These are phyloP conservation scores for Plasmodium blacklocki DNA, from an alignment of 169 alveolate species.

Conservation along the genomic window DNA sequence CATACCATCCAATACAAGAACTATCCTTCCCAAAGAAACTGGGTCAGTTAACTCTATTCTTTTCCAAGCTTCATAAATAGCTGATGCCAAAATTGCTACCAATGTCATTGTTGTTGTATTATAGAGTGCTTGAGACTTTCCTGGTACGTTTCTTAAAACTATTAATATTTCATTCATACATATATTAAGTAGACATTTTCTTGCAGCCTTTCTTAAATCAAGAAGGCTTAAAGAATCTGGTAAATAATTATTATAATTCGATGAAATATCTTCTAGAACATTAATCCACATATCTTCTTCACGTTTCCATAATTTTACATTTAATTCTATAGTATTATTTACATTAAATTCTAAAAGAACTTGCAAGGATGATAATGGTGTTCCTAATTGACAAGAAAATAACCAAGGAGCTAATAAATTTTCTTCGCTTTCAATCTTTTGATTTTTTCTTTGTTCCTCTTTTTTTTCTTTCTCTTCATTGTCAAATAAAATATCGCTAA, in stretches of 20 bases:
- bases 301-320: slow-evolving; percentile 90
- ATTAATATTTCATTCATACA: slow-evolving; percentile 85
- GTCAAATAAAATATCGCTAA: slow-evolving; percentile 17
- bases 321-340: slow-evolving; percentile 88
- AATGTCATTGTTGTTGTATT: slow-evolving; percentile 88
- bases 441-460: slow-evolving; percentile 24
- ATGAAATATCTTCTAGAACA: slow-evolving; percentile 87
- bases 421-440: slow-evolving; percentile 81
- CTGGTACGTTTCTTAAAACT: slow-evolving; percentile 90
- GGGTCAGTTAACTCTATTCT: slow-evolving; percentile 88
- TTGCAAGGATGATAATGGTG: slow-evolving; percentile 92
- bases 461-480: slow-evolving; percentile 24
- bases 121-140: slow-evolving; percentile 89
- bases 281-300: slow-evolving; percentile 92
- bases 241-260: slow-evolving; percentile 65
- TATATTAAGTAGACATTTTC: slow-evolving; percentile 86
- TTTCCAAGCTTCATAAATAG: slow-evolving; percentile 91
- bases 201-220: slow-evolving; percentile 77
- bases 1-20: slow-evolving; percentile 87
- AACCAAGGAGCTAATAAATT: slow-evolving; percentile 92
- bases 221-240: slow-evolving; percentile 43
- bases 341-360: slow-evolving; percentile 90
- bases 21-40: slow-evolving; percentile 87
- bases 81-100: slow-evolving; percentile 90
- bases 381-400: slow-evolving; percentile 92